A percentile compares a stretch with the other conserved stretches of the same genome.
Evolutionary conservation across 208 protist genomes (phyloP).

Genomic region (Wallacemonas sp.): DNA sequence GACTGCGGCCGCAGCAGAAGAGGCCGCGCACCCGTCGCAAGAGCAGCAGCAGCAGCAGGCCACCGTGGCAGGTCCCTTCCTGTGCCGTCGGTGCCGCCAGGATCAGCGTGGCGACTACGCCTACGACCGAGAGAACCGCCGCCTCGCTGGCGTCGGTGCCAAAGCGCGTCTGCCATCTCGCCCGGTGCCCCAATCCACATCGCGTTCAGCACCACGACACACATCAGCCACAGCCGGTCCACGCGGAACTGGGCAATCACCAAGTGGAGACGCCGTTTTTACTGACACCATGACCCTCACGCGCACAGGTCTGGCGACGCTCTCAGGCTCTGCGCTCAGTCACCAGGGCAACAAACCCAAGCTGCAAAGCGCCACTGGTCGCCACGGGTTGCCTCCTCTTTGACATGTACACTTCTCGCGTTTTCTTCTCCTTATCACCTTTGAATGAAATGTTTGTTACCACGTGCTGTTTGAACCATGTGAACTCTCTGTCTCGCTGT

Average conservation of each 20-base stretch:
- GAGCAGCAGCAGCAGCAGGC: background rate
- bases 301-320: background rate
- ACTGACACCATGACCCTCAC: background rate
- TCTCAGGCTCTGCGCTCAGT: background rate
- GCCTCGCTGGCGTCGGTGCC: constrained; percentile 5
- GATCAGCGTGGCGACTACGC: constrained; percentile 39
- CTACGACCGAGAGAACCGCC: constrained; percentile 24
- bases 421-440: no score
- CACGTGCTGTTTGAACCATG: no score
- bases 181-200: background rate
- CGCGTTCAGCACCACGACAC: background rate
- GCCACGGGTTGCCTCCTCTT: no score
- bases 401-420: no score
- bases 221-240: no score
- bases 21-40: background rate
- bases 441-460: no score
- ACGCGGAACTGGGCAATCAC: no score
- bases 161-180: background rate
- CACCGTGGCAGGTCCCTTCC: constrained; percentile 21
- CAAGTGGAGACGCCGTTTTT: background rate
- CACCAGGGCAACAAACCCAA: background rate
- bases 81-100: constrained; percentile 57
- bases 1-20: background rate
- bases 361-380: no score
- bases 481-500: no score